A percentile compares a stretch with the other conserved stretches of the same genome.
These are phyloP conservation scores for Bombardia bombarda DNA, from an alignment of 495 filamentous ascomycete species.

Conservation along the genomic window DNA sequence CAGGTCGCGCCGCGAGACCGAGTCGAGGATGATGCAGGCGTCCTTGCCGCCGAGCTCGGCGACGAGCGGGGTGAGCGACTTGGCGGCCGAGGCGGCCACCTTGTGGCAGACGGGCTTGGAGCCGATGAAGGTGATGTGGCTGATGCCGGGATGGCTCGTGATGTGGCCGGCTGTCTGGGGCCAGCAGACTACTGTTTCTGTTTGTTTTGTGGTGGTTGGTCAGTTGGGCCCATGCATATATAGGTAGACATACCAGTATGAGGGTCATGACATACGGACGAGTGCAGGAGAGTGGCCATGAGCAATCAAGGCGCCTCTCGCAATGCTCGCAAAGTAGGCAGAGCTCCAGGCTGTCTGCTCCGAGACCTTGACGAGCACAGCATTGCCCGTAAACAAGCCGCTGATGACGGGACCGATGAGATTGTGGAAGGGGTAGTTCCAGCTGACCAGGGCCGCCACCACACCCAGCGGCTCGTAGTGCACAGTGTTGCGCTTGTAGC, in stretches of 20 bases:
- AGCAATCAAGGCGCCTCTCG: constrained; percentile 65
- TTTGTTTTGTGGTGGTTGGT: neutral
- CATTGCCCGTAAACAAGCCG: constrained; percentile 87
- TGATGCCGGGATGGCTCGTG: constrained; percentile 77
- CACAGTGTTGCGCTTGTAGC: constrained; percentile 90
- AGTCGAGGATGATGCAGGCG: constrained; percentile 83
- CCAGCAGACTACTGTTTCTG: constrained; percentile 72
- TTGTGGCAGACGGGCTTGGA: constrained; percentile 78
- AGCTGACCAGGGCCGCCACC: constrained; percentile 85
- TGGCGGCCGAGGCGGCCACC: constrained; percentile 79
- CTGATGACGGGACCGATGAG: constrained; percentile 85
- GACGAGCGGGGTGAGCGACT: constrained; percentile 70
- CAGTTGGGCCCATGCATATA: too few relatives aligned
- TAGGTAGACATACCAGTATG: neutral
- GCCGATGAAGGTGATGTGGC: constrained; percentile 97
- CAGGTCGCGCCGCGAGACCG: constrained; percentile 54
- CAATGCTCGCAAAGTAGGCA: constrained; percentile 68
- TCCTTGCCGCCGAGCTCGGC: constrained; percentile 96
- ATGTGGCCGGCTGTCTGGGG: constrained; percentile 71
- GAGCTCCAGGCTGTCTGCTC: constrained; percentile 92
- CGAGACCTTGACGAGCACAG: constrained; percentile 81
- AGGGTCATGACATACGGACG: constrained; percentile 36
- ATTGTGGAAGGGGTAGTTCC: constrained; percentile 98
- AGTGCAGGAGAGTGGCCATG: constrained; percentile 80
- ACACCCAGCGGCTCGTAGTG: constrained; percentile 89